Base-by-base conservation (phyloP, 768 basidiomycete genomes). In the Xerocomellus chrysenteron region DNA sequence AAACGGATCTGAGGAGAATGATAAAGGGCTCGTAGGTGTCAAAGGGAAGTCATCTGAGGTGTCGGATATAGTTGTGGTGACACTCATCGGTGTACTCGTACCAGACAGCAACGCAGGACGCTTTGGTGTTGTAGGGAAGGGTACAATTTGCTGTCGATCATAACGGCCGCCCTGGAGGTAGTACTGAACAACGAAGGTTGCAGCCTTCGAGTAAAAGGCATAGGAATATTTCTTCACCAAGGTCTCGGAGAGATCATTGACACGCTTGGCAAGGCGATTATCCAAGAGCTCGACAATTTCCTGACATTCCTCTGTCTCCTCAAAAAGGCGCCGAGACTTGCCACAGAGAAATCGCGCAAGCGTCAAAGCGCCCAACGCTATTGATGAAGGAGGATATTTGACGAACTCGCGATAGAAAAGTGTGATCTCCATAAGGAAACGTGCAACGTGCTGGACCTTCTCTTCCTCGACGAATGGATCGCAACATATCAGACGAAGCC, bases 401-500 rank as follows among this genome's bases (percentile, higher is more conserved):
- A 97, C 80, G 73, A 95, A 98, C 70, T 98, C 97, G 56, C 94
- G 87, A 74, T 98, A 90, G 79, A 98, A 98, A 50, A 99, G 84
- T 32, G 97, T 98, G 67, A 98, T 94, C 74, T 99, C 97, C 97
- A 99, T 99, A 71, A 98, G 75, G 79, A 98, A 99, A 47, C 97
- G 87, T 3, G 97, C 94, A 60, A 98, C 89, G 68, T 97, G 90
- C 68, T 97, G 94, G 6, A 96, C 91, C 74, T 90, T 92, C 50
- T 86, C 78, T 54, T 96, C 94, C 72, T 98, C 97, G 58, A 84
- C 70, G 68, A 76, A 79, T 35, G 88, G 81, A 50, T 84, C 87
- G 64, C 85, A 87, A 68, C 88, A 91, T 74, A 89, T 82, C 40
- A 88, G 76, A 52, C 97, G 83, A 26, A 99, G 82, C 97, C 97